These are phyloP conservation scores for Santalum album DNA, from an alignment of 164 flowering plant genomes.

Conservation along the genomic window DNA sequence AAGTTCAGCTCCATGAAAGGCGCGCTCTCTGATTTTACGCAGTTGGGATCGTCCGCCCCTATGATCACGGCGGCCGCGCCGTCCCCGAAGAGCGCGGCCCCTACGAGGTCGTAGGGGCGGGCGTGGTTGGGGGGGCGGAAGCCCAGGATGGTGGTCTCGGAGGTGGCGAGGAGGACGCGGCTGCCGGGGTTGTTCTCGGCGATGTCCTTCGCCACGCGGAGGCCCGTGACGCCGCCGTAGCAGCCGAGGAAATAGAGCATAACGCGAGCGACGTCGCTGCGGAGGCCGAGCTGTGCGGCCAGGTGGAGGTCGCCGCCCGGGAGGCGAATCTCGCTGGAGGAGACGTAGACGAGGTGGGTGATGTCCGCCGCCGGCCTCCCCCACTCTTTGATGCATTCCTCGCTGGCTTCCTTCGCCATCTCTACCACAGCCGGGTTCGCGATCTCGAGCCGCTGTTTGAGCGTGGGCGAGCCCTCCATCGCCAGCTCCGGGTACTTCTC, in stretches of 20 bases:
- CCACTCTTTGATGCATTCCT: conserved; percentile 57
- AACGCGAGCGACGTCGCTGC: conserved; percentile 38
- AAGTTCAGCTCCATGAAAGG: conserved; percentile 56
- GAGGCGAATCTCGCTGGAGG: conserved; percentile 56
- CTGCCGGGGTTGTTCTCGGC: conserved; percentile 75
- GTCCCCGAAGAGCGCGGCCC: conserved; percentile 71
- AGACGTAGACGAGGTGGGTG: conserved; percentile 58
- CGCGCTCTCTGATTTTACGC: conserved; percentile 16
- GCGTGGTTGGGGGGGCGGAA: conserved; percentile 55
- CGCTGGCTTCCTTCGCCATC: conserved; percentile 57
- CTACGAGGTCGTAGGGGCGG: conserved; percentile 64
- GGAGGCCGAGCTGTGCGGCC: conserved; percentile 45
- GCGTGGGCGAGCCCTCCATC: conserved; percentile 53
- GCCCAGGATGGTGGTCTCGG: conserved; percentile 62
- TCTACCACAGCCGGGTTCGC: conserved; percentile 49
- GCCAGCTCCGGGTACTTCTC: conserved; percentile 58
- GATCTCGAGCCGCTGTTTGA: conserved; percentile 52
- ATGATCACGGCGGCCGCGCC: conserved; percentile 62
- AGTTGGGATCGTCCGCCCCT: conserved; percentile 34
- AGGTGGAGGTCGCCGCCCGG: conserved; percentile 68
- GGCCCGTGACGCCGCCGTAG: conserved; percentile 64
- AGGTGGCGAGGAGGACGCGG: conserved; percentile 47
- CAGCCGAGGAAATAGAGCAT: conserved; percentile 73
- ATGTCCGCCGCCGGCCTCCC: conserved; percentile 46
- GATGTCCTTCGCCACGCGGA: conserved; percentile 61